Conservation (phyloP, 169 alveolate species). For the Plasmodium reichenowi region DNA sequence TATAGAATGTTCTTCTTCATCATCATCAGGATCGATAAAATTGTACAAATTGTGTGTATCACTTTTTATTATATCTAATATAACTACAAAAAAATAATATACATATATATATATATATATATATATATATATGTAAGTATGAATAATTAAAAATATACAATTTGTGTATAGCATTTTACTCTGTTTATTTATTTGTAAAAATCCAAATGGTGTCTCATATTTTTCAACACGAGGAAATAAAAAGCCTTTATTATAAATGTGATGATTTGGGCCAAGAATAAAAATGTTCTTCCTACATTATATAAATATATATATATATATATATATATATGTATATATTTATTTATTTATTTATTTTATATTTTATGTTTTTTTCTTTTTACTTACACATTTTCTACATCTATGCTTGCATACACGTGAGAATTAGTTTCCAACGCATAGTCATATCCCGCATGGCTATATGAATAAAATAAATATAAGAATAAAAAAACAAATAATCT, state of each 20-base stretch:
- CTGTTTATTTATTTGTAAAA: slow-evolving; percentile 87
- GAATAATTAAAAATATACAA: slow-evolving; percentile 6
- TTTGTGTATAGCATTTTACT: not conserved
- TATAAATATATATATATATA: not conserved
- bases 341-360: not conserved
- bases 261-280: slow-evolving; percentile 96
- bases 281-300: slow-evolving; percentile 88
- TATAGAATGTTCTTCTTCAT: slow-evolving; percentile 92
- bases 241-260: slow-evolving; percentile 89
- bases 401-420: slow-evolving; percentile 89
- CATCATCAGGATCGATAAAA: slow-evolving; percentile 44
- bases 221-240: slow-evolving; percentile 83
- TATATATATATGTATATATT: not conserved
- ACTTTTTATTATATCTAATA: slow-evolving; percentile 44
- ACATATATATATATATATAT: no score
- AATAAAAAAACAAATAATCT: slow-evolving; percentile 1
- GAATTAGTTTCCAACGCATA: slow-evolving; percentile 94
- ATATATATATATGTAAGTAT: not conserved
- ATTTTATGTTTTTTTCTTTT: not conserved
- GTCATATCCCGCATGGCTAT: slow-evolving; percentile 95
- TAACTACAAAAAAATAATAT: slow-evolving; percentile 19
- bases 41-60: slow-evolving; percentile 26
- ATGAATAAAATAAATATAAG: not conserved
- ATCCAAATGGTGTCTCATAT: slow-evolving; percentile 94
- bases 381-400: slow-evolving; percentile 82